Conservation (phyloP, 1,139 yeast species). For the Magnusiomyces tetraspermus region DNA sequence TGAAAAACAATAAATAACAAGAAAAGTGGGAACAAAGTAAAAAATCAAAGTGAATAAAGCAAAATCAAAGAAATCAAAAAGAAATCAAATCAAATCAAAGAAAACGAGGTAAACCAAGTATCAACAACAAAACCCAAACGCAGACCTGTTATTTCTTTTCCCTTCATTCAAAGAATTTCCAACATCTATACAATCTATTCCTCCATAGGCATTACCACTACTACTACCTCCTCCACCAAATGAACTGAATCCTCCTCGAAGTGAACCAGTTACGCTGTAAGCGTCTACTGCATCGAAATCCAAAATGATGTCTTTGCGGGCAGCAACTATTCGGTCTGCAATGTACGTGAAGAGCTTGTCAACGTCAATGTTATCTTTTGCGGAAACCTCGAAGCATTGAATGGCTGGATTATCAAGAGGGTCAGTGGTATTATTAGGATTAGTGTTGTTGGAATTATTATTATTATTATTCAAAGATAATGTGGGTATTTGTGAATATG, state of each 20-base stretch:
- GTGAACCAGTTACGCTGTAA: neutral
- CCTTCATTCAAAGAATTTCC: neutral
- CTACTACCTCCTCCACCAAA: neutral
- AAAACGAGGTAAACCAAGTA: neutral
- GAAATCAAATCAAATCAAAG: neutral
- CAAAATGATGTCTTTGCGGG: conserved; percentile 1
- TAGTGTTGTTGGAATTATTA: neutral
- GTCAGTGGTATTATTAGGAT: neutral
- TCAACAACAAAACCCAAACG: conserved; percentile 1
- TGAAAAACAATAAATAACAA: no score
- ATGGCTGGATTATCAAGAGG: neutral
- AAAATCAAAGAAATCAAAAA: no score
- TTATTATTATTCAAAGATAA: neutral
- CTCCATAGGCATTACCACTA: neutral
- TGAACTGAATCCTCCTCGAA: neutral
- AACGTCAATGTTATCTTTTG: conserved; percentile 17
- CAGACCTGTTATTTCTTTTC: neutral
- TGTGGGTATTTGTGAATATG: neutral
- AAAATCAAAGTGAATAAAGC: neutral
- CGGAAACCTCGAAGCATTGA: conserved; percentile 18
- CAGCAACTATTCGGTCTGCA: conserved; percentile 13
- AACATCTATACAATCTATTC: neutral
- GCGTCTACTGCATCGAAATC: conserved; percentile 4
- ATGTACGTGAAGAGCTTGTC: conserved; percentile 14
- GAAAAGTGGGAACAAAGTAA: no score